phyloP scores from a whole-genome alignment of 352 stramenopile genomes.

The Pythium monospermum region DNA sequence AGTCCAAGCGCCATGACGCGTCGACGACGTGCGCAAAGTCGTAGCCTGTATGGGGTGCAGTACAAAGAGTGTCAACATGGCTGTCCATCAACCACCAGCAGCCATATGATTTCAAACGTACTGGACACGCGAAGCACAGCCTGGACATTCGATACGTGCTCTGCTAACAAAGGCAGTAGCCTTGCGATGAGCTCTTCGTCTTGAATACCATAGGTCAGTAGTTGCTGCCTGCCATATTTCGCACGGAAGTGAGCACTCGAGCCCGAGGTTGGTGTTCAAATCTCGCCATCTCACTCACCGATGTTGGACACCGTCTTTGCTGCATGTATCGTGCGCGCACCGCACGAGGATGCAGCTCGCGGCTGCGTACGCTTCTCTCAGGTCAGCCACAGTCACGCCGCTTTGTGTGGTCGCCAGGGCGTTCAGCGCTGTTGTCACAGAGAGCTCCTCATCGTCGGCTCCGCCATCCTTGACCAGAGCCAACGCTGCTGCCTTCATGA shows the following conservation, averaged over 20 bases:
- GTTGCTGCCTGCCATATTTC: slow-evolving; percentile 2
- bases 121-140: slow-evolving; percentile 15
- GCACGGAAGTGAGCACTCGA: too few relatives aligned
- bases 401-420: too few relatives aligned
- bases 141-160: slow-evolving; percentile 14
- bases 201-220: slow-evolving; percentile 14
- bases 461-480: not conserved
- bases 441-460: not conserved
- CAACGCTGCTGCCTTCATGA: slow-evolving; percentile 6
- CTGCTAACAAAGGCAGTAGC: slow-evolving; percentile 9
- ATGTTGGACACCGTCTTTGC: too few relatives aligned
- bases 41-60: slow-evolving; percentile 33
- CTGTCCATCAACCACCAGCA: not conserved
- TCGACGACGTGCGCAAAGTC: slow-evolving; percentile 74
- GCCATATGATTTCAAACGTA: too few relatives aligned
- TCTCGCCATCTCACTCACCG: too few relatives aligned
- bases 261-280: too few relatives aligned
- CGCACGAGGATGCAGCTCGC: slow-evolving; percentile 12
- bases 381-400: not conserved
- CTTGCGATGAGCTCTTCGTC: slow-evolving; percentile 10
- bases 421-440: not conserved
- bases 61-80: not conserved
- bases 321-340: slow-evolving; percentile 19
- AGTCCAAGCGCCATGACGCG: slow-evolving; percentile 67
- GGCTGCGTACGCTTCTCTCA: slow-evolving; percentile 6